Evolutionary conservation across 805 yeast species (phyloP), one percentile per base, ranked within the genome.

Genomic region (Schwanniomyces yamadae): DNA sequence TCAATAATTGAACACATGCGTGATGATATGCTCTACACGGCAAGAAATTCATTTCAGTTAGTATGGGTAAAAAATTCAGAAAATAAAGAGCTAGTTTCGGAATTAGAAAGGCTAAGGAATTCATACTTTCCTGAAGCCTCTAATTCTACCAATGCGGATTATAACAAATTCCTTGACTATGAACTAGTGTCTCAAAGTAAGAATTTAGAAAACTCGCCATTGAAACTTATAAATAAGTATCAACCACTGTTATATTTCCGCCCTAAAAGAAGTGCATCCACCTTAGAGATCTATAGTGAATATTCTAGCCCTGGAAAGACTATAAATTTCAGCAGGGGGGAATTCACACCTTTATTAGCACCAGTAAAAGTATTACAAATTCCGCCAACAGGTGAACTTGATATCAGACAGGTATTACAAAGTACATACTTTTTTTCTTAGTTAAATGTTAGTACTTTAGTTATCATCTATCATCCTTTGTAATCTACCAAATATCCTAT

Each of bases 401-500:
- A 67, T 38, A 46, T 69, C 7, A 42, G 40, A 2, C 37, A 48
- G 25, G 70, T 69, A 4, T 36, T 53, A 21, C 34, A 56, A 6
- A 66, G 71, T 48, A 49, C 42, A 34, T 63, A 44, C 45, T 69
- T 69, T 41, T 69, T 68, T 39, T 59, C 70, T 11, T 66, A 44
- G 47, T 22, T 13, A 10, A 15, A 12, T 5, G 14, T 23, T 13
- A 25, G n/a, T 34, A 33, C 23, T 28, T 18, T 27, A 21, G 33
- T 48, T 39, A 39, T 72, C 70, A 23, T 75, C 57, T 12, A 82
- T 73, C 82, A 78, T 73, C 20, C 55, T 60, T 44, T 82, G 77
- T 18, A 82, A 54, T 37, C 63, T 66, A 1, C 78, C 78, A 54
- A 82, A 81, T 4, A 82, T 80, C 31, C 57, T 63, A 48, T 82